Evolutionary conservation across 768 basidiomycete species (phyloP), one percentile per base, ranked within the genome.

Genomic region (Tulasnella calospora): DNA sequence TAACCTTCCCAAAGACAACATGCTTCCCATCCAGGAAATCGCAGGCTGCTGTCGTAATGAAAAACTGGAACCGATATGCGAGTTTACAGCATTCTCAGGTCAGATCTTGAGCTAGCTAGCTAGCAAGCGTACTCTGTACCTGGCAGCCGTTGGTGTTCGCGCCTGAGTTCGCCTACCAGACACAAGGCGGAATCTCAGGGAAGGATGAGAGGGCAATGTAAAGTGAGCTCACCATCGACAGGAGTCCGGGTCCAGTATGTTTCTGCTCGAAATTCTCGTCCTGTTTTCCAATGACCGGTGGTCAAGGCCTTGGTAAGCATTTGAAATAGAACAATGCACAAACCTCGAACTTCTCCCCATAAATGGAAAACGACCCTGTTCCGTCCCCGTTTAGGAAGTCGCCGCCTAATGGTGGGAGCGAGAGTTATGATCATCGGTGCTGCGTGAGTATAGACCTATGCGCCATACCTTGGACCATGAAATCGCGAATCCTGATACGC

Each of bases 11-110:
- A 82, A 98, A 98, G 1, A 96, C 95, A 81, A 96, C 92, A 83
- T 97, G 95, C 84, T 96, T 95, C 81, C 91, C 94, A 83, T 99
- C 96, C 67, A 99, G 89, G 85, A 99, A 99, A 80, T 96, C 94
- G 80, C 96, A 97, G 81, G 94, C 92, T 12, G 91, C 94, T 1
- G 94, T 96, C 0, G 98, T 99, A 83, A 99, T 92, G 88, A 99
- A 99, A 87, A 99, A 99, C 90, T 97, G 83, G 23, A 80, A 71
- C 46, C 13, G 57, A 2, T 46, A 77, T 19, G 6, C 41, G 23
- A 72, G 33, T 30, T 19, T 30, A 12, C 13, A 17, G 27, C 30
- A 67, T 44, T 15, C 40, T 44, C 17, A 44, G 21, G 35, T 78
- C 21, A 61, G n/a, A 15, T n/a, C 23, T 44, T 36, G 33, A 21